phyloP scores from a whole-genome alignment of 1,284 basidiomycete species.

The Rhizoctonia solani region DNA sequence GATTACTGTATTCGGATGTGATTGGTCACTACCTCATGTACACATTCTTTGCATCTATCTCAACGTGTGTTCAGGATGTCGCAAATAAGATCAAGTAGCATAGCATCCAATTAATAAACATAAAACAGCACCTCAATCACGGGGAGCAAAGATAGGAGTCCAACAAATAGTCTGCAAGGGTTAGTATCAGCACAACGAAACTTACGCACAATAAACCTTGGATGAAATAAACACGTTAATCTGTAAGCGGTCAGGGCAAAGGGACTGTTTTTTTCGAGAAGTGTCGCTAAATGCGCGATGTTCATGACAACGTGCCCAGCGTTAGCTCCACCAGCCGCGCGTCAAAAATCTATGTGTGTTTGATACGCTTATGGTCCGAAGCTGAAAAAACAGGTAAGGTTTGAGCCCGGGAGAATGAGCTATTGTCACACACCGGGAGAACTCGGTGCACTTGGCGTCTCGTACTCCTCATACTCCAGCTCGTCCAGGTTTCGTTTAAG shows the following conservation, averaged over 20 bases:
- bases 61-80: too few species aligned
- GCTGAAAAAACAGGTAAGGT: background rate
- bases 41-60: too few species aligned
- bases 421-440: background rate
- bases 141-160: background rate
- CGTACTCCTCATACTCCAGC: constrained; percentile 9
- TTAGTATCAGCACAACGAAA: background rate
- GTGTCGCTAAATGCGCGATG: background rate
- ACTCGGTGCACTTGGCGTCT: background rate
- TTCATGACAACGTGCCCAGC: background rate
- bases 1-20: too few species aligned
- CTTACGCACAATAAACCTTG: background rate
- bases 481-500: constrained; percentile 24
- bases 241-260: background rate
- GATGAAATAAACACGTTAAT: background rate
- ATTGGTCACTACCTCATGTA: too few species aligned
- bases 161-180: background rate
- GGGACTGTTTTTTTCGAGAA: background rate
- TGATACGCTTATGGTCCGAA: constrained; percentile 4
- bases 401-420: background rate
- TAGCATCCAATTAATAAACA: background rate
- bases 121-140: background rate
- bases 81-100: too few species aligned
- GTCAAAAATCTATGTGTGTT: background rate
- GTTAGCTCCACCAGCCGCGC: background rate